Evolutionary conservation across 2,329 filamentous ascomycete species (phyloP).

Genomic region (Alternaria alternata): DNA sequence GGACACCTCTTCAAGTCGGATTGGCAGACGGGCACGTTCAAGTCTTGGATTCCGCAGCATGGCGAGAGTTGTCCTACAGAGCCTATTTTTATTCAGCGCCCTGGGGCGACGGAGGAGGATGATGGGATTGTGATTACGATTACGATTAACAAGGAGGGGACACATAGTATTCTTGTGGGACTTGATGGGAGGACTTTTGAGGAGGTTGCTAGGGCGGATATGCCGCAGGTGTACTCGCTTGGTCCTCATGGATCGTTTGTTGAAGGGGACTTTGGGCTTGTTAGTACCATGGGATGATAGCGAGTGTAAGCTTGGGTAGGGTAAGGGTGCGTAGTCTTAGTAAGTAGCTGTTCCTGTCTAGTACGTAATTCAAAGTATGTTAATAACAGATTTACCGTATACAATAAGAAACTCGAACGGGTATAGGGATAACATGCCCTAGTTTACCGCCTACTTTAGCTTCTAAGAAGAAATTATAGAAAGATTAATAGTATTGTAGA

Average conservation of each 20-base stretch:
- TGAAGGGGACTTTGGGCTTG: background rate
- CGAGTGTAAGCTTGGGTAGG: background rate
- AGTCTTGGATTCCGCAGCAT: background rate
- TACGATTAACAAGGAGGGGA: background rate
- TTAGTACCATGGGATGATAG: background rate
- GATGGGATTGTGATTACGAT: constrained; percentile 3
- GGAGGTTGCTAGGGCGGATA: constrained; percentile 1
- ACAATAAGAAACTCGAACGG: too few relatives aligned
- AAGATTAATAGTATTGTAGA: too few relatives aligned
- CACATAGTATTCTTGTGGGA: constrained; percentile 1
- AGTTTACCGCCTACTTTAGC: too few relatives aligned
- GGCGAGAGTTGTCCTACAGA: constrained; percentile 2
- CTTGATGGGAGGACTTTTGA: background rate
- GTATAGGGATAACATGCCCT: too few relatives aligned
- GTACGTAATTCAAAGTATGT: background rate
- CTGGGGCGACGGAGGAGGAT: background rate
- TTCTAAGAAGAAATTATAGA: too few relatives aligned
- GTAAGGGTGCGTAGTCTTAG: background rate
- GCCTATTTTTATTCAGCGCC: background rate
- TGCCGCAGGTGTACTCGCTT: background rate
- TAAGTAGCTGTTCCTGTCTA: too few relatives aligned
- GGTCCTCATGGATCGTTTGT: constrained; percentile 4
- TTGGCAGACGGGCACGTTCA: background rate
- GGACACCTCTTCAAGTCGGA: constrained; percentile 1
- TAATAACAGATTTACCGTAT: background rate